Conservation (phyloP, 2,329 filamentous ascomycete genomes). For the Ramularia collo-cygni region DNA sequence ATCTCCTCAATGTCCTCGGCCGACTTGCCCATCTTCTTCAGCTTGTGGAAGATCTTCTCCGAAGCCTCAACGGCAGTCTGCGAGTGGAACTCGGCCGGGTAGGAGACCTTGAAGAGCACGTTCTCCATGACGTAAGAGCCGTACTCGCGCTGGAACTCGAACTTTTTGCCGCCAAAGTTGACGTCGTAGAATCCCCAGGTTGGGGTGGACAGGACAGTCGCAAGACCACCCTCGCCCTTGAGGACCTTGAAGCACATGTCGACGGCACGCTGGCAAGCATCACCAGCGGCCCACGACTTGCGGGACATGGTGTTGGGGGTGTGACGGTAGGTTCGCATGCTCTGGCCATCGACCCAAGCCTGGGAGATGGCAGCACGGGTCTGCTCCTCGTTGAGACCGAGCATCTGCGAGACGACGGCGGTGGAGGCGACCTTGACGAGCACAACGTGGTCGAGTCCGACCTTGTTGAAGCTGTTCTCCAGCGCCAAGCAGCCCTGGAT, state of each 20-base stretch:
- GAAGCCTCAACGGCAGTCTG: slow-evolving; percentile 96
- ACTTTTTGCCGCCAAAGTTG: slow-evolving; percentile 90
- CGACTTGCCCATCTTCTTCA: slow-evolving; percentile 79
- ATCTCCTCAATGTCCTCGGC: slow-evolving; percentile 90
- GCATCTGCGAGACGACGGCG: slow-evolving; percentile 90
- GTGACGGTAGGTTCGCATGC: slow-evolving; percentile 93
- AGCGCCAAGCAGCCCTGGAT: slow-evolving; percentile 96
- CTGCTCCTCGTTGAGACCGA: slow-evolving; percentile 81
- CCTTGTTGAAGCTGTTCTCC: slow-evolving; percentile 98
- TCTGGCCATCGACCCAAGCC: slow-evolving; percentile 95
- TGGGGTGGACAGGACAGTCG: slow-evolving; percentile 85
- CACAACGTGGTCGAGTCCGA: slow-evolving; percentile 94
- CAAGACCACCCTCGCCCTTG: slow-evolving; percentile 84
- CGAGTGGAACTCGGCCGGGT: slow-evolving; percentile 97
- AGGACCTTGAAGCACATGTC: slow-evolving; percentile 97
- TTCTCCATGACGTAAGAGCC: slow-evolving; percentile 99
- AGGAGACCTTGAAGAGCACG: slow-evolving; percentile 98
- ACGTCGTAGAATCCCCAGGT: slow-evolving; percentile 99
- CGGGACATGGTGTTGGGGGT: slow-evolving; percentile 98
- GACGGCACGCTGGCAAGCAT: slow-evolving; percentile 96
- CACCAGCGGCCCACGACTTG: slow-evolving; percentile 98
- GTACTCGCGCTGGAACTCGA: slow-evolving; percentile 92
- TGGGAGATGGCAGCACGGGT: slow-evolving; percentile 94
- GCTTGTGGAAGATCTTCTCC: slow-evolving; percentile 75
- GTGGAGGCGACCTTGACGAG: slow-evolving; percentile 96